Conservation (phyloP, 176 grass and related monocot species). For the Saccharum officinarum region DNA sequence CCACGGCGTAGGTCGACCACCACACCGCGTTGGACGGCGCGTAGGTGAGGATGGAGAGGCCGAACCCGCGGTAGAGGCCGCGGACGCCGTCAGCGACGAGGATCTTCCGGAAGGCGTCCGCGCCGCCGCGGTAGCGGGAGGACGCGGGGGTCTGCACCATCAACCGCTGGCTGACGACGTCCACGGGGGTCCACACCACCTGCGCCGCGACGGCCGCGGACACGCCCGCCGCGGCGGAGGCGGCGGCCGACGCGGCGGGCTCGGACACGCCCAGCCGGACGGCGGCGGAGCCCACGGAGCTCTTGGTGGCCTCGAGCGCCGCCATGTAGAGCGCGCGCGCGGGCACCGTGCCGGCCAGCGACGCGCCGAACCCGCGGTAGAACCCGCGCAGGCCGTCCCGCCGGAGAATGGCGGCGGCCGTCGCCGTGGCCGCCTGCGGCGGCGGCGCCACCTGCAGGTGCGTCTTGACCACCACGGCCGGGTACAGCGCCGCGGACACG, state of each 20-base stretch:
- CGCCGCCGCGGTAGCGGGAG: conserved; percentile 64
- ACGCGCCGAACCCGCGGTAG: conserved; percentile 91
- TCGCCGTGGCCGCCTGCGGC: conserved; percentile 42
- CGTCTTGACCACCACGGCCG: conserved; percentile 92
- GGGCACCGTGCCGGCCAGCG: conserved; percentile 84
- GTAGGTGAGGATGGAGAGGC: conserved; percentile 92
- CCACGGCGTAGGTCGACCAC: conserved; percentile 89
- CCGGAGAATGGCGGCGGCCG: conserved; percentile 62
- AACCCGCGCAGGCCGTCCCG: conserved; percentile 75
- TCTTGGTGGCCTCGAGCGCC: conserved; percentile 94
- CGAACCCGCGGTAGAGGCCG: conserved; percentile 93
- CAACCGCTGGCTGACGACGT: conserved; percentile 90
- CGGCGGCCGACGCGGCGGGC: conserved; percentile 61
- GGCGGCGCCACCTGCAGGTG: conserved; percentile 79
- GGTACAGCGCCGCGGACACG: conserved; percentile 88
- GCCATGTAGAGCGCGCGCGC: conserved; percentile 98
- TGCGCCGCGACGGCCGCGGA: conserved; percentile 85
- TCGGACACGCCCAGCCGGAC: conserved; percentile 66
- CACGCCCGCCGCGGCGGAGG: conserved; percentile 69
- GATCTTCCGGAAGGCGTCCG: conserved; percentile 76
- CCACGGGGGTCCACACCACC: conserved; percentile 91
- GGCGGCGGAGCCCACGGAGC: conserved; percentile 73
- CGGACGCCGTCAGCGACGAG: conserved; percentile 64
- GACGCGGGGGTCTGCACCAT: conserved; percentile 65
- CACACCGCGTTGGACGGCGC: conserved; percentile 96